Conservation (phyloP, 305 asterid species). For the Fraxinus angustifolia region DNA sequence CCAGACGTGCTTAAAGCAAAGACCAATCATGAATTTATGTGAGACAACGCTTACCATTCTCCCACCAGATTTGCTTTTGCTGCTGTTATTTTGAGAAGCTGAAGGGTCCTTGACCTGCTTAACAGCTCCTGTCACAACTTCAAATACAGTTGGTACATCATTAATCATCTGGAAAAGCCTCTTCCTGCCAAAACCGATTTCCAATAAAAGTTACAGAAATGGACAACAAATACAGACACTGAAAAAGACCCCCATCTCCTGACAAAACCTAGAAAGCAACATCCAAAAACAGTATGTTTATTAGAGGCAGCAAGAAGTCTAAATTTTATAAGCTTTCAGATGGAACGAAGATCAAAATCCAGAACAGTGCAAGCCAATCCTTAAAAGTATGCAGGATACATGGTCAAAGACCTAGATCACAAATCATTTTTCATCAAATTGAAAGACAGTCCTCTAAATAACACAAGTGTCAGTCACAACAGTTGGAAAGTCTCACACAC, state of each 20-base stretch:
- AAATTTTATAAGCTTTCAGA: background rate
- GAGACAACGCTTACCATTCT: slow-evolving; percentile 37
- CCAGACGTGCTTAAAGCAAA: background rate
- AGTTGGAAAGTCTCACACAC: background rate
- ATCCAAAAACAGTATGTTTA: background rate
- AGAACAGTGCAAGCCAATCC: background rate
- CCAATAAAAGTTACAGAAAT: background rate
- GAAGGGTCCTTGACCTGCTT: slow-evolving; percentile 40
- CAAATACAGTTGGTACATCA: slow-evolving; percentile 64
- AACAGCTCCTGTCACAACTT: slow-evolving; percentile 53
- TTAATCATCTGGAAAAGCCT: slow-evolving; percentile 81
- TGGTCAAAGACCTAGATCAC: background rate
- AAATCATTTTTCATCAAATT: background rate
- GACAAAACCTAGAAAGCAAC: background rate
- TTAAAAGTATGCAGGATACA: background rate
- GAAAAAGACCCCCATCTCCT: background rate
- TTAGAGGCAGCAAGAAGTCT: background rate
- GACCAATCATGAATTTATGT: background rate
- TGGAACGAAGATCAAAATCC: background rate
- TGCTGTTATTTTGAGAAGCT: slow-evolving; percentile 38
- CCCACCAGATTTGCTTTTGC: slow-evolving; percentile 48
- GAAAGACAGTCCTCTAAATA: background rate
- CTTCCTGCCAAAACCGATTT: slow-evolving; percentile 43
- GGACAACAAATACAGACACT: background rate
- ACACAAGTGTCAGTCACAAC: background rate